Conservation (phyloP, 768 basidiomycete genomes). For the Tricholoma matsutake region DNA sequence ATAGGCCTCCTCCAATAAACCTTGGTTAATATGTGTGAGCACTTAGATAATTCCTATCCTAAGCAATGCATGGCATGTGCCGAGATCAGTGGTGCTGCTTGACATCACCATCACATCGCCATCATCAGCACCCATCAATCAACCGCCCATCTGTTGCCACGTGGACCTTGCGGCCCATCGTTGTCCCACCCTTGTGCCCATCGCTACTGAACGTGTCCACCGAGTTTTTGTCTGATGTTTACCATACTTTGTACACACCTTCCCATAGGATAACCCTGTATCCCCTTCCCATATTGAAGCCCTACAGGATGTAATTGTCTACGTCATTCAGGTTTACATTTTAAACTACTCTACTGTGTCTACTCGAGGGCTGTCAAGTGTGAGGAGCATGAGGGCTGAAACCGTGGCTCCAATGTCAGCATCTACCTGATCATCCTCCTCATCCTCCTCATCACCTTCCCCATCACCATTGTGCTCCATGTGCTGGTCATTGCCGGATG, state of each 20-base stretch:
- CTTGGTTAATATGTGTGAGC: too few relatives aligned
- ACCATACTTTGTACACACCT: background rate
- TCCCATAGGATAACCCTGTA: background rate
- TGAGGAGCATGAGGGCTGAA: background rate
- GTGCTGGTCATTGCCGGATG: background rate
- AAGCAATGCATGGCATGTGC: too few relatives aligned
- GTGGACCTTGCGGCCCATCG: too few relatives aligned
- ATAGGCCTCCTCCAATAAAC: too few relatives aligned
- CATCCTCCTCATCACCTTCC: background rate
- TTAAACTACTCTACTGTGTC: background rate
- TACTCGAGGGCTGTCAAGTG: background rate
- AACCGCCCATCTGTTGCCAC: too few relatives aligned
- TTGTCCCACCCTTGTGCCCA: too few relatives aligned
- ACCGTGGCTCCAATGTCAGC: background rate
- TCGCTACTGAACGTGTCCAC: too few relatives aligned
- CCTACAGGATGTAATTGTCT: background rate
- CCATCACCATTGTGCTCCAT: too few relatives aligned
- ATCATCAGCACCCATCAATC: too few relatives aligned
- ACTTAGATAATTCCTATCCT: too few relatives aligned
- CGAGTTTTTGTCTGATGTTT: background rate
- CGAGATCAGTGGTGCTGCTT: too few relatives aligned
- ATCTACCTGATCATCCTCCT: background rate
- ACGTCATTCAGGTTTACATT: background rate
- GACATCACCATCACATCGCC: too few relatives aligned
- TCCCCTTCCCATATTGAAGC: background rate